Percentiles rank a stretch among this genome's conserved stretches.
Evolutionary conservation across 1,284 basidiomycete species (phyloP).

Genomic region (Leccinum pallidistipes): DNA sequence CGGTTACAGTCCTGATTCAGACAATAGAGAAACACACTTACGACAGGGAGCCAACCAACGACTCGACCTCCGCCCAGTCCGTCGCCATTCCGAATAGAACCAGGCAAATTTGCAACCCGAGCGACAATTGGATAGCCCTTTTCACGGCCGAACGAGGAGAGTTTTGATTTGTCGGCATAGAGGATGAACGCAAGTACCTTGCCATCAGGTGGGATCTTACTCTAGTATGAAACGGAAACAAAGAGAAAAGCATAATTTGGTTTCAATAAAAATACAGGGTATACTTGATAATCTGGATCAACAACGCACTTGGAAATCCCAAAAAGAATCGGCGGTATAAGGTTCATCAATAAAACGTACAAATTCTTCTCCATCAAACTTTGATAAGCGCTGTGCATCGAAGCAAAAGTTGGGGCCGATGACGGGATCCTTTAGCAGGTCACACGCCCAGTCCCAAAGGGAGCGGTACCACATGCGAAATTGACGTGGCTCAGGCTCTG

Average conservation of each 20-base stretch:
- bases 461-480: conserved; percentile 7
- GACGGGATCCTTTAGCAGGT: conserved; percentile 10
- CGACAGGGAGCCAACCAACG: conserved; percentile 47
- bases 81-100: conserved; percentile 37
- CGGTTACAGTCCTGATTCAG: too few relatives aligned
- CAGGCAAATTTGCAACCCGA: conserved; percentile 37
- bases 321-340: conserved; percentile 25
- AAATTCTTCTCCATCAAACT: conserved; percentile 32
- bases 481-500: neutral
- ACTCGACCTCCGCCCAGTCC: conserved; percentile 40
- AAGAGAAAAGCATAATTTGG: neutral
- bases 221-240: conserved; percentile 9
- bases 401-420: conserved; percentile 23
- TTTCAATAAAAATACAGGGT: neutral
- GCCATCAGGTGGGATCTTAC: conserved; percentile 20
- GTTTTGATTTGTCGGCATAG: conserved; percentile 47
- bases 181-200: conserved; percentile 32
- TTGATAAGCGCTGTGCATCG: conserved; percentile 28
- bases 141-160: conserved; percentile 43
- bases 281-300: neutral
- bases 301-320: conserved; percentile 12
- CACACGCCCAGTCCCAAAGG: conserved; percentile 18
- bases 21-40: conserved; percentile 19
- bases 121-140: conserved; percentile 47
- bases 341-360: conserved; percentile 37